These are phyloP conservation scores for Leccinum disarticulatum DNA, from an alignment of 768 basidiomycete genomes.

Conservation along the genomic window DNA sequence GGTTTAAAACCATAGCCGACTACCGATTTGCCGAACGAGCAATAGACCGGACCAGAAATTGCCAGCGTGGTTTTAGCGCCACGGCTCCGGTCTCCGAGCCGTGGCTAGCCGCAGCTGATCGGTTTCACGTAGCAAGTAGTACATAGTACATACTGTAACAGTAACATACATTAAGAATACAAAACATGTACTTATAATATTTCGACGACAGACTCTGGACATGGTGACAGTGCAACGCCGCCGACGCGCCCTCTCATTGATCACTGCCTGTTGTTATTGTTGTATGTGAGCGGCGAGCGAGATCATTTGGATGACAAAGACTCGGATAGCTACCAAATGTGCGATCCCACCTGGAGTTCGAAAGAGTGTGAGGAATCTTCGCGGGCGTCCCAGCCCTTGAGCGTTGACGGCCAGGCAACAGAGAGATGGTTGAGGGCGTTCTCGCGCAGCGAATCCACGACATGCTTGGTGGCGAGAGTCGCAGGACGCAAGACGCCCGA, in stretches of 20 bases:
- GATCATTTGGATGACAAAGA: background rate
- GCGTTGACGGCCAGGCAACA: constrained; percentile 65
- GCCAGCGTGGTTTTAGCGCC: too few relatives aligned
- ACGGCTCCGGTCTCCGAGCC: too few relatives aligned
- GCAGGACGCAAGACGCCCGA: constrained; percentile 61
- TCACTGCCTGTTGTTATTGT: constrained; percentile 50
- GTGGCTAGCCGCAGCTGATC: too few relatives aligned
- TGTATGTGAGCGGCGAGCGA: background rate
- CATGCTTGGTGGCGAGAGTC: constrained; percentile 65
- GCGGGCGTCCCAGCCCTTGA: constrained; percentile 69
- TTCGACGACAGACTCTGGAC: too few relatives aligned
- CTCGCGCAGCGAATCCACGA: constrained; percentile 65
- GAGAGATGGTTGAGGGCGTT: constrained; percentile 66
- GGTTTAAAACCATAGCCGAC: too few relatives aligned
- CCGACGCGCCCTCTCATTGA: constrained; percentile 39
- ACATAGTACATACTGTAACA: too few relatives aligned
- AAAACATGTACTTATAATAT: too few relatives aligned
- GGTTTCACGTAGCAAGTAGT: too few relatives aligned
- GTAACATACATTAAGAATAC: too few relatives aligned
- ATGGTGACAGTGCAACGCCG: too few relatives aligned
- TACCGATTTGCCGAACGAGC: too few relatives aligned
- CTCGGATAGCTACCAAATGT: constrained; percentile 25
- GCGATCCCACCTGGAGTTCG: constrained; percentile 55
- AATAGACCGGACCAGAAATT: too few relatives aligned
- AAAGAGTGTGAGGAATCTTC: constrained; percentile 58